Evolutionary conservation across 208 protist species (phyloP).

Genomic region (Naegleria gruberi): DNA sequence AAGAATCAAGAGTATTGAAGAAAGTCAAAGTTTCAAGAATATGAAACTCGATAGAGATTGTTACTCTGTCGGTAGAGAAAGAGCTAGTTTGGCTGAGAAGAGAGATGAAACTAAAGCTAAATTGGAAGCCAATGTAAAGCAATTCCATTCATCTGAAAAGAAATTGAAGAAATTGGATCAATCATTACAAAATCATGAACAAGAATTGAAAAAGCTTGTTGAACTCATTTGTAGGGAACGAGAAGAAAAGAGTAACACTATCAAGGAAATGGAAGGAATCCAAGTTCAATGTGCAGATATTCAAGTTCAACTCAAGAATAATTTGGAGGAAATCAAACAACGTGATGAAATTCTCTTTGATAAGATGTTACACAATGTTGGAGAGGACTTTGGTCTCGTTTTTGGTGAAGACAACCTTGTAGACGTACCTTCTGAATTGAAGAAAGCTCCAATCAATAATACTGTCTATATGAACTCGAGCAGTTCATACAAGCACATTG

Average conservation of each 20-base stretch:
- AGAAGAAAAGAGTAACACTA: not conserved
- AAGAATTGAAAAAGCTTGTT: not conserved
- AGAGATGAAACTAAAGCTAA: not conserved
- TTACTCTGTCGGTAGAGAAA: not conserved
- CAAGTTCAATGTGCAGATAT: not conserved
- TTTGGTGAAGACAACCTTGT: not conserved
- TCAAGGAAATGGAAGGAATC: not conserved
- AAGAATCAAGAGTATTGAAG: not conserved
- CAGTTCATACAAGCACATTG: not conserved
- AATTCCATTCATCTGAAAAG: not conserved
- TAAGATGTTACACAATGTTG: not conserved
- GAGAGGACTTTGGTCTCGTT: not conserved
- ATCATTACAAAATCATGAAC: not conserved
- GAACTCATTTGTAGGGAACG: not conserved
- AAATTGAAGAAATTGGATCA: not conserved
- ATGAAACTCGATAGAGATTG: not conserved
- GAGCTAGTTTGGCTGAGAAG: not conserved
- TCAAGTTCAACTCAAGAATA: not conserved
- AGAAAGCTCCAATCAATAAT: not conserved
- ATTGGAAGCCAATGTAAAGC: not conserved
- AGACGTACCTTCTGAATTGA: not conserved
- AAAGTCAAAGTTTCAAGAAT: not conserved
- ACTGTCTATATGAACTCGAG: not conserved
- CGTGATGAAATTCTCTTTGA: not conserved
- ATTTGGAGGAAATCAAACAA: not conserved